A percentile compares a stretch with the other conserved stretches of the same genome.
phyloP scores from a whole-genome alignment of 768 basidiomycete species.

The Suillus ampliporus region DNA sequence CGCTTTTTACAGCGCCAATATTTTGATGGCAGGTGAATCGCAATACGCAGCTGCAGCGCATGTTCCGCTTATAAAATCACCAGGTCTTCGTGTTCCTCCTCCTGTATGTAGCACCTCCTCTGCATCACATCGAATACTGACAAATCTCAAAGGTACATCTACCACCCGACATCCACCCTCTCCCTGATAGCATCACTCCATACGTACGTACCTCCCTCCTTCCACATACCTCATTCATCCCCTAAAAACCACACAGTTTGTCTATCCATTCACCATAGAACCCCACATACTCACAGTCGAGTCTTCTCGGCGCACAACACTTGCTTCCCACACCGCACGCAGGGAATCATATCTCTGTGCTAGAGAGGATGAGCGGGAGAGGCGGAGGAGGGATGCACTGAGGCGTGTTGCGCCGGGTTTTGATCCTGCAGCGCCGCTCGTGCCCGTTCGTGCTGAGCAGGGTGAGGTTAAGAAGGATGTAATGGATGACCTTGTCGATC shows the following conservation, averaged over 20 bases:
- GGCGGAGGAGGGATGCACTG: constrained; percentile 65
- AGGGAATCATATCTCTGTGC: constrained; percentile 73
- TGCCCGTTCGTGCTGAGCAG: constrained; percentile 26
- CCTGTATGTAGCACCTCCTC: neutral
- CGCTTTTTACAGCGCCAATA: no score
- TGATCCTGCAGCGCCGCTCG: constrained; percentile 60
- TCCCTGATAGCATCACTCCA: constrained; percentile 87
- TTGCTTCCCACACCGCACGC: constrained; percentile 67
- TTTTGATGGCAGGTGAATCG: no score
- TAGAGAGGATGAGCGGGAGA: constrained; percentile 81
- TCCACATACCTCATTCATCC: constrained; percentile 3
- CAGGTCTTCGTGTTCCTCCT: no score
- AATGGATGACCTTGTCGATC: constrained; percentile 83
- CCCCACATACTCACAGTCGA: constrained; percentile 80
- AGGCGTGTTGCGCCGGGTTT: constrained; percentile 85
- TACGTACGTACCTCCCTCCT: constrained; percentile 63
- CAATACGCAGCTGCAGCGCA: no score
- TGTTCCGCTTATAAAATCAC: no score
- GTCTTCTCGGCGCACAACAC: constrained; percentile 69
- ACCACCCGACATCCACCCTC: constrained; percentile 91
- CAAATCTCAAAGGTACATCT: constrained; percentile 68
- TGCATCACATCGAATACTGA: neutral
- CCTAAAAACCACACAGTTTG: constrained; percentile 67
- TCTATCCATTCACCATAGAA: constrained; percentile 95
- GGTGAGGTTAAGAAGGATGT: constrained; percentile 50